A percentile compares a stretch with the other conserved stretches of the same genome.
Conservation (phyloP, 2,329 filamentous ascomycete genomes). For the Clonostachys rhizophaga region DNA sequence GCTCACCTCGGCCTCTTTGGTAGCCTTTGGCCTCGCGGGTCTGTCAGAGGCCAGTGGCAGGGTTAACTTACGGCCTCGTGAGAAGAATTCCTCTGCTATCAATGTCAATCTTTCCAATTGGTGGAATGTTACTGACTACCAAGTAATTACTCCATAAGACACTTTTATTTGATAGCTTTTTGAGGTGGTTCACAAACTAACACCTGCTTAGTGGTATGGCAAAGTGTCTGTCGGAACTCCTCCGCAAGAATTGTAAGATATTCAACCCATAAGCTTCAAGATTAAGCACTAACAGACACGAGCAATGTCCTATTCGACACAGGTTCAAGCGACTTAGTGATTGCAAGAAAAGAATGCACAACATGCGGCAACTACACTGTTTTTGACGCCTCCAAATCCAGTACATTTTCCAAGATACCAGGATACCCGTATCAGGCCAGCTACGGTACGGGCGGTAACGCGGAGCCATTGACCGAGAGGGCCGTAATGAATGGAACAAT, state of each 20-base stretch:
- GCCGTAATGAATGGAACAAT: constrained; percentile 14
- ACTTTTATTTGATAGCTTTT: too few species aligned
- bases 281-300: constrained; percentile 2
- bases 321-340: constrained; percentile 16
- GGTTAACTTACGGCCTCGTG: too few species aligned
- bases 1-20: too few species aligned
- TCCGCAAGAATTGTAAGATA: constrained; percentile 18
- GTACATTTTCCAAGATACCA: constrained; percentile 15
- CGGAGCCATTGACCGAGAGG: constrained; percentile 11
- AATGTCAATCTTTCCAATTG: constrained; percentile 7
- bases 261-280: neutral
- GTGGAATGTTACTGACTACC: constrained; percentile 3
- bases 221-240: constrained; percentile 11
- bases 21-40: too few species aligned
- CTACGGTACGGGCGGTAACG: constrained; percentile 20
- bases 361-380: constrained; percentile 13
- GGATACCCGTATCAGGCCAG: constrained; percentile 5
- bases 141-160: neutral
- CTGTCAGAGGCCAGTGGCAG: too few species aligned
- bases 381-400: constrained; percentile 18
- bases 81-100: neutral
- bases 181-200: too few species aligned
- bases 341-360: constrained; percentile 18
- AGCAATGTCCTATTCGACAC: constrained; percentile 24
- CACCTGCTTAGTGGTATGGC: constrained; percentile 5